Evolutionary conservation across 345 rosid species (phyloP), one percentile per base, ranked within the genome.

Genomic region (Boechera retrofracta): DNA sequence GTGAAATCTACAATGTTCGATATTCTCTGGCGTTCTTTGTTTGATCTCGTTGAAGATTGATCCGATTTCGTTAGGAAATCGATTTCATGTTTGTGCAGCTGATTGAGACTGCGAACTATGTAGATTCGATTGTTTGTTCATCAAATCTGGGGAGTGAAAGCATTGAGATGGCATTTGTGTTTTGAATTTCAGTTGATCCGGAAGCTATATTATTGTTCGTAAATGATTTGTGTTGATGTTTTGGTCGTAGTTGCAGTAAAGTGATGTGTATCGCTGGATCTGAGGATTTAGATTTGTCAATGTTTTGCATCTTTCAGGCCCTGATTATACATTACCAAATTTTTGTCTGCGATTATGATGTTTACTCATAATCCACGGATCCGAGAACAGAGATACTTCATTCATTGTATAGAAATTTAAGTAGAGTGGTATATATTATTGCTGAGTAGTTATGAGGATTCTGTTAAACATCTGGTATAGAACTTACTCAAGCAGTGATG

Each of bases 1-100:
- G 57, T 9, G 51, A 56, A 72, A 78, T 58, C 47, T 65, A 39
- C 55, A 67, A 33, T 78, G 69, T 5, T 72, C 62, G 70, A 45
- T 67, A 24, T 72, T 60, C 10, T 53, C 42, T n/a, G 32, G 1
- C 15, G 13, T 44, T 28, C 3, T 15, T 33, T 21, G 49, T 42
- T 59, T 42, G 56, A 72, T 72, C 78, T 73, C 64, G 31, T 12
- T 69, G 16, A 4, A 4, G 13, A 29, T 67, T 60, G 77, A 78
- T 67, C 64, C 48, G 70, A 60, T 60, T 32, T 0, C 56, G 4
- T 57, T 71, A 48, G 38, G 67, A 41, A 41, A n/a, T 8, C 39
- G 8, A 35, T 69, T 44, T 26, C 58, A 29, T 56, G 67, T 71
- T 64, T 55, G 3, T 47, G 36, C 42, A 56, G 67, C 72, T 77